A percentile compares a stretch with the other conserved stretches of the same genome.
Evolutionary conservation across 169 alveolate genomes (phyloP).

Genomic region (Eimeria sp.): DNA sequence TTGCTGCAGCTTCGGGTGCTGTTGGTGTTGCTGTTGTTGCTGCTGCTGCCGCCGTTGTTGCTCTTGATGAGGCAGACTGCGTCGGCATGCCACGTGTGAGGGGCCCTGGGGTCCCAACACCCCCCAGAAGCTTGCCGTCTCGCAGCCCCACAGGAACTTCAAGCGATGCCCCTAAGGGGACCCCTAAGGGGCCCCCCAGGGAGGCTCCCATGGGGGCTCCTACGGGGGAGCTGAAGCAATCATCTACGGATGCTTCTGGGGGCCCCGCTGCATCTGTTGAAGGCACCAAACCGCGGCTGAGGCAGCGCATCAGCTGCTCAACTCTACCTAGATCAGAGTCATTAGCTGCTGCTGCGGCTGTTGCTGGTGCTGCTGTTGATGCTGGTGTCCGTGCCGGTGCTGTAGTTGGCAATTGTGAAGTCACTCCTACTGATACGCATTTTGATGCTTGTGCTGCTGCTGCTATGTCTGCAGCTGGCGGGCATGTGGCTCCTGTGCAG

Average conservation of each 20-base stretch:
- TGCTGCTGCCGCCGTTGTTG: neutral
- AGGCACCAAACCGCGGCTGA: conserved; percentile 46
- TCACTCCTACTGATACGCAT: neutral
- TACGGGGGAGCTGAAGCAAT: neutral
- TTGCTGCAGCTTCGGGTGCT: neutral
- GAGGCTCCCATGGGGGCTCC: neutral
- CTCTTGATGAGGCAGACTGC: neutral
- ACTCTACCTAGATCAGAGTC: conserved; percentile 4
- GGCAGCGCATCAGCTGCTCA: conserved; percentile 66
- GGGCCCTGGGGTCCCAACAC: conserved; percentile 2
- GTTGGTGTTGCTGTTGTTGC: neutral
- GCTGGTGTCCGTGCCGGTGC: conserved; percentile 1
- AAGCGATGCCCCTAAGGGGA: neutral
- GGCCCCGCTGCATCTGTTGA: neutral
- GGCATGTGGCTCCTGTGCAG: neutral
- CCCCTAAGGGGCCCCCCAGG: conserved; percentile 22
- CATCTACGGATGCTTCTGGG: neutral
- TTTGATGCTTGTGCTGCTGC: neutral
- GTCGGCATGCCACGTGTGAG: neutral
- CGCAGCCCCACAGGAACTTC: neutral
- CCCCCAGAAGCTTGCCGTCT: neutral
- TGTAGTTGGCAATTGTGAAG: neutral
- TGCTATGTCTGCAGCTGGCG: conserved; percentile 14
- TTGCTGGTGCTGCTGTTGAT: conserved; percentile 21
- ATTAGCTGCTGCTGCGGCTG: conserved; percentile 16